phyloP scores from a whole-genome alignment of 805 yeast genomes.

The Ogataea trehalophila region DNA sequence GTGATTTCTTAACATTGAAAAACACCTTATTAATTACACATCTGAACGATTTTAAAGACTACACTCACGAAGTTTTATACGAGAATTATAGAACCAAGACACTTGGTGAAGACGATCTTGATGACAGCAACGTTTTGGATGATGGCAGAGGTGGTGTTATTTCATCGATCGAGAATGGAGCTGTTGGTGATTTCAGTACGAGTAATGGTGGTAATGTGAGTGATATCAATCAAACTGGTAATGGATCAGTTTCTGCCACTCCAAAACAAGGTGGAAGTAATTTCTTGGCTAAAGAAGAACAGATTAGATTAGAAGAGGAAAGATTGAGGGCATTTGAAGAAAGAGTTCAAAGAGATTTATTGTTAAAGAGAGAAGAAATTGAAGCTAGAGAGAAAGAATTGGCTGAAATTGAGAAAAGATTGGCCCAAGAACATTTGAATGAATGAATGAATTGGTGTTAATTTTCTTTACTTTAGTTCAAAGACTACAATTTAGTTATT shows the following conservation, averaged over 20 bases:
- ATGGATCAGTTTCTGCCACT: background rate
- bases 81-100: conserved; percentile 82
- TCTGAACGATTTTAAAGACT: conserved; percentile 81
- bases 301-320: conserved; percentile 84
- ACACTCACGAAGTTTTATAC: conserved; percentile 80
- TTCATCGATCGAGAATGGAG: background rate
- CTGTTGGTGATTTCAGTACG: background rate
- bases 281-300: conserved; percentile 63
- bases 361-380: conserved; percentile 75
- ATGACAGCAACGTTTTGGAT: conserved; percentile 1
- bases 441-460: background rate
- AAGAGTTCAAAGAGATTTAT: conserved; percentile 81
- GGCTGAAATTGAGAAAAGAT: conserved; percentile 60
- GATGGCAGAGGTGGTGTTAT: conserved; percentile 3
- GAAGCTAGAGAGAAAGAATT: conserved; percentile 81
- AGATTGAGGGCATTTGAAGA: conserved; percentile 81
- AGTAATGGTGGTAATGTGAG: too few species aligned
- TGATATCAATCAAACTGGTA: background rate
- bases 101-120: conserved; percentile 17
- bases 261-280: background rate
- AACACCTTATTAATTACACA: conserved; percentile 79
- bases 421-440: conserved; percentile 21
- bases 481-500: too few species aligned
- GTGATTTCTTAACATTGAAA: conserved; percentile 77
- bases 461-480: too few species aligned